Conservation (phyloP, 2,329 filamentous ascomycete species). For the Apiospora kogelbergensis region DNA sequence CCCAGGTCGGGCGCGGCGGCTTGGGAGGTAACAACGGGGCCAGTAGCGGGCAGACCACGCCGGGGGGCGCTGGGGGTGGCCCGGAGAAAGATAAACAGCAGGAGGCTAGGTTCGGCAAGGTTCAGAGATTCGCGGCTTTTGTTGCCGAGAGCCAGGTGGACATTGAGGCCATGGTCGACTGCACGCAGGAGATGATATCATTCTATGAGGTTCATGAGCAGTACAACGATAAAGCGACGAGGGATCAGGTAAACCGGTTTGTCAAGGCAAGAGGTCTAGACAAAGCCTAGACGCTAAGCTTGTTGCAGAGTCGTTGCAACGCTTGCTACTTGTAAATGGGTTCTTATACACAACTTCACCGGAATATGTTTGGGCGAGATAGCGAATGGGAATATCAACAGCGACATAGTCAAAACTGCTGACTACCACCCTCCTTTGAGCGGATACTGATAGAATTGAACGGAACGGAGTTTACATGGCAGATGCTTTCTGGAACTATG, state of each 20-base stretch:
- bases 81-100: conserved; percentile 46
- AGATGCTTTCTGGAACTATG: no score
- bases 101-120: conserved; percentile 61
- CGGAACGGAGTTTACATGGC: no score
- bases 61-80: conserved; percentile 20
- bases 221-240: conserved; percentile 59
- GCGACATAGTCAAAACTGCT: no score
- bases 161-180: conserved; percentile 82
- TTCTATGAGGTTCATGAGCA: conserved; percentile 73
- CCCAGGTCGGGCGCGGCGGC: conserved; percentile 40
- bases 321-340: no score
- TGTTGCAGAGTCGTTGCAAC: not conserved
- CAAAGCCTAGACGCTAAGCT: conserved; percentile 35
- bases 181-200: conserved; percentile 87
- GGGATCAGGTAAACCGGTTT: conserved; percentile 59
- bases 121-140: conserved; percentile 71
- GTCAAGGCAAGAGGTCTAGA: conserved; percentile 59
- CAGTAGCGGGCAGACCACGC: conserved; percentile 25
- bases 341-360: no score
- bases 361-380: no score
- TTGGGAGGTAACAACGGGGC: conserved; percentile 15
- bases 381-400: no score
- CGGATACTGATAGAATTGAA: no score
- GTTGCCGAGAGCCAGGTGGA: conserved; percentile 84
- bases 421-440: no score